Percentiles rank a stretch among this genome's conserved stretches.
These are phyloP conservation scores for Prinsepia uniflora DNA, from an alignment of 306 rosid species.

Conservation along the genomic window DNA sequence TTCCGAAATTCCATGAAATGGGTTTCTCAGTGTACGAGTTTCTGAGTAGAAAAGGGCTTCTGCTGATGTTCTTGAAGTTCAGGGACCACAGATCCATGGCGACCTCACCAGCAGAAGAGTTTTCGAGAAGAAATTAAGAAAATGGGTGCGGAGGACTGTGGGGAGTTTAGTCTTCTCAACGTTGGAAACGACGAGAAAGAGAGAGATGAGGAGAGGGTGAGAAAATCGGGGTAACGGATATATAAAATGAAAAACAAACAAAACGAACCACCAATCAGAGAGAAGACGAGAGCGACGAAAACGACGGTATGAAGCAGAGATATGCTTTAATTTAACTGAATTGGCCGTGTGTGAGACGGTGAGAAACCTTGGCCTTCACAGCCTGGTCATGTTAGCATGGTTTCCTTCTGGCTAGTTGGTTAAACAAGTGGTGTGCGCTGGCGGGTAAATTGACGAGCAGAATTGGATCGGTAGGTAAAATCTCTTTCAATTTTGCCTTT, in stretches of 20 bases:
- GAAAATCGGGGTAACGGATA: conserved; percentile 28
- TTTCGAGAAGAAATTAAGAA: background rate
- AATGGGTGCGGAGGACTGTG: background rate
- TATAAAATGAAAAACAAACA: conserved; percentile 4
- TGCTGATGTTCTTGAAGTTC: conserved; percentile 42
- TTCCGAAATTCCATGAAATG: conserved; percentile 36
- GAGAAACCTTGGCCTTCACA: background rate
- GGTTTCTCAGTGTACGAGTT: conserved; percentile 48
- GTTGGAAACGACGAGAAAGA: conserved; percentile 20
- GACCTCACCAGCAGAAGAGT: background rate
- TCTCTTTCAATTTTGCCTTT: too few species aligned
- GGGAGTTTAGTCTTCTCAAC: background rate
- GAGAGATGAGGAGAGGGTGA: conserved; percentile 5
- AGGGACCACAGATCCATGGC: conserved; percentile 74
- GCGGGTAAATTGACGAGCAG: background rate
- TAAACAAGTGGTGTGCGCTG: background rate
- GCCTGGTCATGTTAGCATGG: background rate
- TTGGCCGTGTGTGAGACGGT: background rate
- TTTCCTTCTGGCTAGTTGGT: background rate
- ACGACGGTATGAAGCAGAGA: conserved; percentile 21
- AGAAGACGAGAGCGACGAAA: conserved; percentile 2
- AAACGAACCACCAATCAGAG: conserved; percentile 20
- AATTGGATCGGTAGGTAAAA: too few species aligned
- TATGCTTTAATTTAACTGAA: conserved; percentile 28
- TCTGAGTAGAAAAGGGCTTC: conserved; percentile 36